phyloP scores from a whole-genome alignment of 2,329 filamentous ascomycete species.

The Metarhizium guizhouense region DNA sequence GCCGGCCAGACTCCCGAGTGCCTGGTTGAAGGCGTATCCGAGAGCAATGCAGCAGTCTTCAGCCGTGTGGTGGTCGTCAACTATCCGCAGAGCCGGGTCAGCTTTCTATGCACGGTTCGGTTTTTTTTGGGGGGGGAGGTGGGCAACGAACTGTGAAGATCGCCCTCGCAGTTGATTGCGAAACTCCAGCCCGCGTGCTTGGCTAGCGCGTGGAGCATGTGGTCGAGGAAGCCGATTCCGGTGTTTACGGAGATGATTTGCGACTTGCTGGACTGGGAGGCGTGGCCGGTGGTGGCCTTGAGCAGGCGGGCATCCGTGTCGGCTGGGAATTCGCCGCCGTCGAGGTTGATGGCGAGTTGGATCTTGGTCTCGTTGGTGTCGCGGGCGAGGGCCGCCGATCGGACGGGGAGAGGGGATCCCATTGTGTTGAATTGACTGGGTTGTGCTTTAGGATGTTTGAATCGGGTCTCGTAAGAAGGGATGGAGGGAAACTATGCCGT shows the following conservation, averaged over 20 bases:
- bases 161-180: conserved; percentile 72
- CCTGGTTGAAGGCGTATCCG: conserved; percentile 72
- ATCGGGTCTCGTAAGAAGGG: background rate
- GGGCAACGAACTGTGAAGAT: conserved; percentile 63
- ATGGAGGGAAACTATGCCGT: background rate
- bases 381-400: conserved; percentile 72
- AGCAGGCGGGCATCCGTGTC: conserved; percentile 50
- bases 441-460: no score
- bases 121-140: background rate
- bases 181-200: conserved; percentile 96
- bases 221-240: conserved; percentile 94
- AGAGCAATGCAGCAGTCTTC: conserved; percentile 93
- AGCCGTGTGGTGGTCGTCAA: conserved; percentile 97
- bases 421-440: conserved; percentile 8
- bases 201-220: conserved; percentile 94
- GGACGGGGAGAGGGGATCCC: conserved; percentile 27
- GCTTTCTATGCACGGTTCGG: background rate
- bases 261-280: conserved; percentile 72
- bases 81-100: conserved; percentile 30
- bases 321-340: conserved; percentile 71
- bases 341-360: conserved; percentile 82
- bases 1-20: conserved; percentile 69
- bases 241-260: conserved; percentile 85
- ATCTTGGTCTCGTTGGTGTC: conserved; percentile 99
- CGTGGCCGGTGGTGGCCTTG: conserved; percentile 54